Base-by-base conservation (phyloP, 345 rosid genomes). In the Pugionium dolabratum region DNA sequence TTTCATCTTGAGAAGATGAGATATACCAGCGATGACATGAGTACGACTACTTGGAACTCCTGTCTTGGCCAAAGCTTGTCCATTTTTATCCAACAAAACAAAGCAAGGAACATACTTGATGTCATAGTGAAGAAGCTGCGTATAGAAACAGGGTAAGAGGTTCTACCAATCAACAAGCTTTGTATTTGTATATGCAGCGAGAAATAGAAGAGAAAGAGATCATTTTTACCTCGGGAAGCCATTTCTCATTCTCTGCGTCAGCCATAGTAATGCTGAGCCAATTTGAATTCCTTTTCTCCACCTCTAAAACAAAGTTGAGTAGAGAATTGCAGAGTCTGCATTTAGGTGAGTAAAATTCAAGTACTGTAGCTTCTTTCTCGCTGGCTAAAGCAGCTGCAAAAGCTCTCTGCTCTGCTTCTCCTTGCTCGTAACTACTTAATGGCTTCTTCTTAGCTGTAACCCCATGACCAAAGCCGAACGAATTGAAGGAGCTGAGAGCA, bases 281-380 rank as follows among this genome's bases (percentile, higher is more conserved):
- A 47, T 79, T 78, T 3, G 83, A 81, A 45, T 88, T 90, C 79
- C 93, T 79, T 46, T 72, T 69, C 80, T 90, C 95, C 8, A 88
- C 78, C 76, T 88, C 96, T 44, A 62, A 27, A 4, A 86, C 95
- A 54, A 88, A 88, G 41, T 70, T 76, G 40, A 90, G 80, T 52
- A 90, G 65, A 0, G 99, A 94, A 46, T 82, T 86, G 70, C 97
- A 94, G 29, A 94, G 82, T 71, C 79, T 81, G 75, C 99, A 90
- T 79, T 86, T 90, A 7, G 96, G 89, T 0, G 97, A 94, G 83
- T 90, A 94, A 62, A 94, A 94, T 66, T 94, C 99, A 32, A 94
- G 74, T 8, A 86, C 79, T 0, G 92, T 90, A 3, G 92, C 92
- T n/a, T 80, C 86, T 74, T 94, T 94, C 77, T 76, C 71, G 67